These are phyloP conservation scores for Umbilicaria muhlenbergii DNA, from an alignment of 495 filamentous ascomycete species.

Conservation along the genomic window DNA sequence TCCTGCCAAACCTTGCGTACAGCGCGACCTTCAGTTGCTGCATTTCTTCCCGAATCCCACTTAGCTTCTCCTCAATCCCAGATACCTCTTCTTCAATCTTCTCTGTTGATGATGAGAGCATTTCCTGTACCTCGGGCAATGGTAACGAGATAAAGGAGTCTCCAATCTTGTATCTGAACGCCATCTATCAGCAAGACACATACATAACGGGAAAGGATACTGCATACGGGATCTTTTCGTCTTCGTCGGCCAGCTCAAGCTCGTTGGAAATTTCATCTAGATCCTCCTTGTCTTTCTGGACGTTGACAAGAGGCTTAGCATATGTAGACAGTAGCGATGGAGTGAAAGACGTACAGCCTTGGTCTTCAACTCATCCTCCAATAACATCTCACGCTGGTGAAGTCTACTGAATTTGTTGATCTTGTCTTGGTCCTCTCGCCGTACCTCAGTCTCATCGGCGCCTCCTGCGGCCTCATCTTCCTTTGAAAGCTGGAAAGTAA, in stretches of 20 bases:
- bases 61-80: constrained; percentile 59
- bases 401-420: constrained; percentile 96
- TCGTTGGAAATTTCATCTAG: constrained; percentile 83
- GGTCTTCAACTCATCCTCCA: constrained; percentile 67
- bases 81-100: constrained; percentile 61
- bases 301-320: background rate
- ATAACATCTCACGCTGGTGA: constrained; percentile 62
- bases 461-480: constrained; percentile 68
- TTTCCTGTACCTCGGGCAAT: constrained; percentile 65
- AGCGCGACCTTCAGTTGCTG: constrained; percentile 71
- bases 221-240: constrained; percentile 74
- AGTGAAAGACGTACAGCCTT: constrained; percentile 49
- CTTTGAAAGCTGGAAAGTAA: constrained; percentile 54
- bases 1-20: constrained; percentile 86
- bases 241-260: constrained; percentile 89
- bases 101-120: constrained; percentile 56
- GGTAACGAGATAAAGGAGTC: constrained; percentile 86
- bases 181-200: constrained; percentile 1
- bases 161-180: constrained; percentile 77
- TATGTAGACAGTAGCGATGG: background rate
- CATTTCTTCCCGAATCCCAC: constrained; percentile 69
- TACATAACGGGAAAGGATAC: background rate
- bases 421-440: constrained; percentile 92
- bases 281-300: constrained; percentile 95
- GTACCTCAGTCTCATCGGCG: constrained; percentile 73